phyloP scores from a whole-genome alignment of 495 filamentous ascomycete genomes.

The Pseudevernia furfuracea region DNA sequence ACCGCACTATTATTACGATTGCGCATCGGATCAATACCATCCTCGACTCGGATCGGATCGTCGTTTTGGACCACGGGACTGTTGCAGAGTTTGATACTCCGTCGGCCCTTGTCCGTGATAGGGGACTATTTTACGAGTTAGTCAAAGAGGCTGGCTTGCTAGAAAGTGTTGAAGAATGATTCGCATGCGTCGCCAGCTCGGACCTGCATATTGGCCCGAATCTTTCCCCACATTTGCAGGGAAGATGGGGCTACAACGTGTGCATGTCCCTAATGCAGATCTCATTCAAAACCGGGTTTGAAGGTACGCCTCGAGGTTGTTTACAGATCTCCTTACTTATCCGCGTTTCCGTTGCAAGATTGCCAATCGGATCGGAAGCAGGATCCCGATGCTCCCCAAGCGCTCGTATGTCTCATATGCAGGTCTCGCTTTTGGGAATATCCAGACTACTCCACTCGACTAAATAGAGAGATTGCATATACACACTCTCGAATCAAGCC shows the following conservation, averaged over 20 bases:
- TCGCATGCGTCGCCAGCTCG: conserved; percentile 19
- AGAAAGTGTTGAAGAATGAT: conserved; percentile 37
- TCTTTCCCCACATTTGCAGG: background rate
- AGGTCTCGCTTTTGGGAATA: background rate
- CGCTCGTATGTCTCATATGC: background rate
- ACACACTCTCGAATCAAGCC: background rate
- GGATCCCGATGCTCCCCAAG: background rate
- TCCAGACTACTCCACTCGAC: background rate
- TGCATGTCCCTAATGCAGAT: background rate
- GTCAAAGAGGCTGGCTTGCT: conserved; percentile 50
- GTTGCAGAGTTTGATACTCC: conserved; percentile 54
- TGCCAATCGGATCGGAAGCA: background rate
- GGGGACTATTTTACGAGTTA: conserved; percentile 49
- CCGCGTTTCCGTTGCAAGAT: background rate
- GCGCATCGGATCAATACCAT: conserved; percentile 97
- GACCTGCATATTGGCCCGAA: background rate
- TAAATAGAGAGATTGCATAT: background rate
- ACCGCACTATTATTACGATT: conserved; percentile 96
- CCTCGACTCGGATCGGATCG: conserved; percentile 82
- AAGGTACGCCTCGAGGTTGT: background rate
- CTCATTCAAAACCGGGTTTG: background rate
- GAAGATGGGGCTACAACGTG: conserved; percentile 3
- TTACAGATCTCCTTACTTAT: background rate
- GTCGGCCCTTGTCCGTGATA: conserved; percentile 43
- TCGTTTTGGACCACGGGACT: conserved; percentile 70